Conservation (phyloP, 768 basidiomycete genomes). For the Tubosaeta sp. region DNA sequence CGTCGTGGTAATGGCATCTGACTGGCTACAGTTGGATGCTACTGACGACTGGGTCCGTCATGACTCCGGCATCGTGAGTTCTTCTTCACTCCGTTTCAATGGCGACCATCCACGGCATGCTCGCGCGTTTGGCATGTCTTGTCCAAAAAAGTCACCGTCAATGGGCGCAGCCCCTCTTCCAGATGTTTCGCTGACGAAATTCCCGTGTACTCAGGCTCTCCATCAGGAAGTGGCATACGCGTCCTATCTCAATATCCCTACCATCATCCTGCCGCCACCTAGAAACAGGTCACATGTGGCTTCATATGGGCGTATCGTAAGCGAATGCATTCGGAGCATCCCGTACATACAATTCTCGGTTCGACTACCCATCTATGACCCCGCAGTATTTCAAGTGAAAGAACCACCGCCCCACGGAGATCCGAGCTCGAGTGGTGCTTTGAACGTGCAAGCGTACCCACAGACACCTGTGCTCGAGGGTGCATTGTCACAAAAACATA, state of each 20-base stretch:
- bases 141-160: slow-evolving; percentile 12
- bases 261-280: slow-evolving; percentile 86
- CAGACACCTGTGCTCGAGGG: slow-evolving; percentile 14
- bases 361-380: slow-evolving; percentile 78
- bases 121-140: slow-evolving; percentile 13
- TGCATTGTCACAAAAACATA: slow-evolving; percentile 22
- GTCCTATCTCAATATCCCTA: slow-evolving; percentile 82
- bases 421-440: slow-evolving; percentile 25
- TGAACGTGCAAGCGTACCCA: slow-evolving; percentile 17
- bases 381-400: slow-evolving; percentile 49
- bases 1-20: slow-evolving; percentile 74
- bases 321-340: slow-evolving; percentile 63
- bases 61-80: slow-evolving; percentile 88
- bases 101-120: slow-evolving; percentile 1
- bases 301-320: slow-evolving; percentile 90
- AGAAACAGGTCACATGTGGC: slow-evolving; percentile 77
- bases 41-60: slow-evolving; percentile 91
- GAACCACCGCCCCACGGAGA: slow-evolving; percentile 27
- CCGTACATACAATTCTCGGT: slow-evolving; percentile 80
- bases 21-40: slow-evolving; percentile 95
- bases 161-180: slow-evolving; percentile 15
- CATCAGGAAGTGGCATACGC: slow-evolving; percentile 92
- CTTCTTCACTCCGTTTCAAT: slow-evolving; percentile 5
- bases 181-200: slow-evolving; percentile 11
- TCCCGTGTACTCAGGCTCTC: slow-evolving; percentile 58